Base-by-base conservation (phyloP, 2,329 filamentous ascomycete species). In the Aspergillus novofumigatus region DNA sequence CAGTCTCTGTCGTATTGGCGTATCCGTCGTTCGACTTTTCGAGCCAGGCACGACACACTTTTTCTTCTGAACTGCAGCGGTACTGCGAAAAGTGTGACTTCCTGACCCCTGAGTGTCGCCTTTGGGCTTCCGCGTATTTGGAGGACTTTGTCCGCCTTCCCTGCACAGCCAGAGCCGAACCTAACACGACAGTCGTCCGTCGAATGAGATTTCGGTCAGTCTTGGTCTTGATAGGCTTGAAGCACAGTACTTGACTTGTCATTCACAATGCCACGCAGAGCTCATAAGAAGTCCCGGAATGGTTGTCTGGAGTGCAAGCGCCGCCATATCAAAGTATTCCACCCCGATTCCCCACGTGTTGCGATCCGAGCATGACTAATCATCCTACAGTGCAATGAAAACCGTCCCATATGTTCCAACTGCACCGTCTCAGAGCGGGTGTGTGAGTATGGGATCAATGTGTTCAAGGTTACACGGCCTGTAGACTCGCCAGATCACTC, bases 261-360 rank as follows among this genome's bases (percentile, higher is more conserved):
- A 38, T 29, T 17, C 6, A 23, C 3, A 1, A 64, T 64, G 62
- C 47, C 51, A 11, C 63, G 67, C 42, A 67, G 70, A 55, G 59
- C 71, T 3, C 74, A 76, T 57, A 68, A 63, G 44, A 76, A 75
- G 60, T 76, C 73, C n/a, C 66, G 71, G 45, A 70, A 69, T 56
- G 74, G 73, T 25, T 76, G 74, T 50, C 32, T 64, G 7, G 67
- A 73, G 59, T 76, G 73, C 55, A 76, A 76, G 58, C 66, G 67
- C 25, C 68, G 73, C 8, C 73, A 75, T 57, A 65, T 75, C 48
- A 75, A 75, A 62, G 73, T 75, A 60, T 47, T 57, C 32, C 3
- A 17, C 9, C n/a, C 44, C 17, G 29, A 14, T 11, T 21, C 21
- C 17, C 3, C 10, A n/a, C 21, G 9, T 50, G 11, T 14, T 9